Evolutionary conservation across 176 grass and related monocot genomes (phyloP).

Genomic region (Thalia dealbata): DNA sequence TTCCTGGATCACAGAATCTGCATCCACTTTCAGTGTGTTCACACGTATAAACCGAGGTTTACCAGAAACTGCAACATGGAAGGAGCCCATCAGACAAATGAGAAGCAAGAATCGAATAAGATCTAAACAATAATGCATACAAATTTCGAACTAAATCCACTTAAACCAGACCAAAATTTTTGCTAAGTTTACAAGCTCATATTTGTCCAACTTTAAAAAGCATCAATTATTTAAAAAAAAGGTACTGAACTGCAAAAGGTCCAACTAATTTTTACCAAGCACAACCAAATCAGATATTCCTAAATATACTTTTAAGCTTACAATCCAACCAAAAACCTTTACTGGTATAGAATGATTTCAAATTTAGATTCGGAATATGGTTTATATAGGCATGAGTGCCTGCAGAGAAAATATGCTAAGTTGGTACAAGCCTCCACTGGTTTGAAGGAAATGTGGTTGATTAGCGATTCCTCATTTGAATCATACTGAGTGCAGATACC

Average conservation of each 20-base stretch:
- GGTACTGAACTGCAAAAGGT: no score
- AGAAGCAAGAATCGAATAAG: neutral
- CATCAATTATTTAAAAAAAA: no score
- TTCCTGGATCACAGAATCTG: conserved; percentile 55
- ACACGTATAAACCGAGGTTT: conserved; percentile 75
- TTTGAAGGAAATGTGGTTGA: neutral
- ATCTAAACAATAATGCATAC: neutral
- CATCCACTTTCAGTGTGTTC: conserved; percentile 67
- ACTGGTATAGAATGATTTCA: no score
- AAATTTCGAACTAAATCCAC: neutral
- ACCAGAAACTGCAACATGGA: conserved; percentile 43
- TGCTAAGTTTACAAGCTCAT: neutral
- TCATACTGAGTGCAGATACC: neutral
- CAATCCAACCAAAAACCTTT: no score
- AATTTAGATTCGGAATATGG: no score
- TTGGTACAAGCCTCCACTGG: neutral
- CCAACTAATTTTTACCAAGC: no score
- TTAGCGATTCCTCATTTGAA: neutral
- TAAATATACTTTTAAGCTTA: no score
- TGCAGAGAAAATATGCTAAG: no score
- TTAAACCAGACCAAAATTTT: neutral
- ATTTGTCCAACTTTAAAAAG: neutral
- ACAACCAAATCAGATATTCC: no score
- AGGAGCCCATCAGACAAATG: conserved; percentile 7
- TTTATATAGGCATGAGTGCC: no score